phyloP scores from a whole-genome alignment of 306 rosid genomes.

The Ormosia semicastrata region DNA sequence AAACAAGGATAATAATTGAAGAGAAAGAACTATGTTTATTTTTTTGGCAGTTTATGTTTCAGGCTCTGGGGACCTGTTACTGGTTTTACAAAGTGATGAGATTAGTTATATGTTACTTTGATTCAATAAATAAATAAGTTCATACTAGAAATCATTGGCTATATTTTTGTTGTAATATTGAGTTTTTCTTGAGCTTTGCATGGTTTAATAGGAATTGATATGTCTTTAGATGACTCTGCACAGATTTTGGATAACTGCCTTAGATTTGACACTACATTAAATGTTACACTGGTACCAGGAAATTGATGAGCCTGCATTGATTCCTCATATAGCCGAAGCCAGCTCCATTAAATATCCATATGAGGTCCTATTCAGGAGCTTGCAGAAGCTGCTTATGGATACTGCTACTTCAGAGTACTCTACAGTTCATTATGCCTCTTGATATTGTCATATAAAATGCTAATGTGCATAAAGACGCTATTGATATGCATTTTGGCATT shows the following conservation, averaged over 20 bases:
- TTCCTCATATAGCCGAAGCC: conserved; percentile 94
- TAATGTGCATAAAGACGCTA: background rate
- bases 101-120: conserved; percentile 8
- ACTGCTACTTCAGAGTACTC: conserved; percentile 92
- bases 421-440: conserved; percentile 34
- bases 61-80: background rate
- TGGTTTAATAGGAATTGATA: background rate
- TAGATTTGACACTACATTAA: conserved; percentile 6
- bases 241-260: background rate
- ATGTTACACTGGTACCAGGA: conserved; percentile 45
- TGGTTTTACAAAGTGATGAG: background rate
- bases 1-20: background rate
- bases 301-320: conserved; percentile 85
- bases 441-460: conserved; percentile 15
- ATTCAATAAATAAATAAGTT: background rate
- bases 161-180: background rate
- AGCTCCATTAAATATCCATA: conserved; percentile 80
- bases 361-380: conserved; percentile 87
- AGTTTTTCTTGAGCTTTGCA: background rate
- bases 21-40: background rate
- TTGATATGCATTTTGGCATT: conserved; percentile 20
- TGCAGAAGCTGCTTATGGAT: conserved; percentile 89
- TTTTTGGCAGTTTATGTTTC: background rate
- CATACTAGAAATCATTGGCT: background rate
- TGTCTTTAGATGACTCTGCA: background rate